Percentiles rank a stretch among this genome's conserved stretches.
Conservation (phyloP, 768 basidiomycete genomes). For the Roridomyces roridus region DNA sequence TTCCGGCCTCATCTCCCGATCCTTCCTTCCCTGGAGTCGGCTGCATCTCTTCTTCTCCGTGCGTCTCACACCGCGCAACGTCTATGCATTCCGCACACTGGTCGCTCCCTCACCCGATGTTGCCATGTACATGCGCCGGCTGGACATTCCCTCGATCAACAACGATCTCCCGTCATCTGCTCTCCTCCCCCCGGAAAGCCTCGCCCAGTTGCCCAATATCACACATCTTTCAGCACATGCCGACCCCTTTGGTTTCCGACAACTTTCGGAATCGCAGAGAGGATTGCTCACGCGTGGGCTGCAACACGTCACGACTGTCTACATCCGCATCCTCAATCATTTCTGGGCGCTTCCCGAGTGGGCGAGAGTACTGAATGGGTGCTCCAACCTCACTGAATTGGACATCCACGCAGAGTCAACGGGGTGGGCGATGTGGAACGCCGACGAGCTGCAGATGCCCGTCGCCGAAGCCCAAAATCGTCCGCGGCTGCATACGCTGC, state of each 20-base stretch:
- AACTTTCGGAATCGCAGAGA: conserved; percentile 2
- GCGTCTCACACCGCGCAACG: conserved; percentile 12
- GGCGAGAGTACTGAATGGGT: conserved; percentile 20
- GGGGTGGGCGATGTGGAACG: conserved; percentile 7
- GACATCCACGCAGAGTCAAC: not conserved
- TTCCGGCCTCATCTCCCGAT: conserved; percentile 8
- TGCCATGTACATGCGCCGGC: conserved; percentile 2
- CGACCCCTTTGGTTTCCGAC: conserved; percentile 20
- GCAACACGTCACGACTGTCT: conserved; percentile 4
- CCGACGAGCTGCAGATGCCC: not conserved
- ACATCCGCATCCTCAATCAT: conserved; percentile 1
- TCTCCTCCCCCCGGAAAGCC: conserved; percentile 5
- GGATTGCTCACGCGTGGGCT: not conserved
- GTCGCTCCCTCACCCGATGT: conserved; percentile 9
- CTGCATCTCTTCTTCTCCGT: conserved; percentile 12
- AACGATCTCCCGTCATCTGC: not conserved
- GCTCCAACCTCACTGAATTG: conserved; percentile 1
- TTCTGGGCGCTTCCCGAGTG: conserved; percentile 15
- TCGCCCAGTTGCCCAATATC: conserved; percentile 4
- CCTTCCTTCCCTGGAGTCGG: conserved; percentile 8
- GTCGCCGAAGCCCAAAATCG: too few species aligned
- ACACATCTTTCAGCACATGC: conserved; percentile 12
- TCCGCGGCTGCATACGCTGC: conserved; percentile 50
- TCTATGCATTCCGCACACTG: conserved; percentile 13
- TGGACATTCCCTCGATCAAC: conserved; percentile 3